phyloP scores from a whole-genome alignment of 371 early-diverging fungal species.

The Smittium culicis region DNA sequence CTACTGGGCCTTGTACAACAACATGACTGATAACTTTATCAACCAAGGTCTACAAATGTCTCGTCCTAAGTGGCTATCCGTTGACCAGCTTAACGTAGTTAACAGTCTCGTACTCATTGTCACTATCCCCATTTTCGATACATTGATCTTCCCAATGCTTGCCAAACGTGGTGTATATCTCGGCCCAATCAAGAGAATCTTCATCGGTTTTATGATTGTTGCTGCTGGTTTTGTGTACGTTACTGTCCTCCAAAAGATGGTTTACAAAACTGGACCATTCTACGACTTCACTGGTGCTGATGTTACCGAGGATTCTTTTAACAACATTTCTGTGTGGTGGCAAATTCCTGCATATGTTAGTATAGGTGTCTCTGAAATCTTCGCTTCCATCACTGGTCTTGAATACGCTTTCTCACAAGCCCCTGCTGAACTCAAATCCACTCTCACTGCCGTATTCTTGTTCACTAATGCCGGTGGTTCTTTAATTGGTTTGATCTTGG shows the following conservation, averaged over 20 bases:
- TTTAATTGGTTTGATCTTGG: conserved; percentile 27
- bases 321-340: too few relatives aligned
- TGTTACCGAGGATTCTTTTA: conserved; percentile 16
- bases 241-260: conserved; percentile 45
- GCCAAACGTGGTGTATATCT: conserved; percentile 42
- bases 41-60: conserved; percentile 51
- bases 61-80: conserved; percentile 41
- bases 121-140: conserved; percentile 55
- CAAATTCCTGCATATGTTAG: conserved; percentile 15
- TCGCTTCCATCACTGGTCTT: conserved; percentile 38
- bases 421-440: conserved; percentile 58
- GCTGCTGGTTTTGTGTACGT: conserved; percentile 47
- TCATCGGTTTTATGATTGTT: conserved; percentile 50
- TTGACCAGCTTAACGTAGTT: conserved; percentile 40
- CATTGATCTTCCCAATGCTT: conserved; percentile 45
- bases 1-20: conserved; percentile 60
- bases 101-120: conserved; percentile 50
- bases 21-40: conserved; percentile 59
- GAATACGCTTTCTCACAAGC: too few relatives aligned
- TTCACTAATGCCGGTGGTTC: conserved; percentile 37
- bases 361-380: conserved; percentile 16
- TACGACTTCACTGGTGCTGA: conserved; percentile 32
- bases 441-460: conserved; percentile 58
- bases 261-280: conserved; percentile 45
- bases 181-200: conserved; percentile 53